Base-by-base conservation (phyloP, 2,329 filamentous ascomycete species). In the Sporothrix sp. region DNA sequence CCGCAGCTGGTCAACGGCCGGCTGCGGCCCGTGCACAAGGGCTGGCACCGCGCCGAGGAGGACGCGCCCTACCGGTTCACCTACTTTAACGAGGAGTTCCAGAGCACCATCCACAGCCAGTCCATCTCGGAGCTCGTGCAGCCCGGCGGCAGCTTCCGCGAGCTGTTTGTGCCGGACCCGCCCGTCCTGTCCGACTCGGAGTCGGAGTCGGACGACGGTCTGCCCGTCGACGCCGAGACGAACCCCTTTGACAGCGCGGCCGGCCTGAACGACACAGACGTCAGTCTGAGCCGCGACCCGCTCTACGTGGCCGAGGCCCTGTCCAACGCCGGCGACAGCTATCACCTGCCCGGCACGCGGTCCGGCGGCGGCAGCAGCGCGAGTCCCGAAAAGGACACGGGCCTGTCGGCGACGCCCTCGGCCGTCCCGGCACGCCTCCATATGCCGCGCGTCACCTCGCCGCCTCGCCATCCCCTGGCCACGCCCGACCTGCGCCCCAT, bases 41-140 rank as follows among this genome's bases (percentile, higher is more conserved):
- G 79, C 13, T 98, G 91, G 91, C 91, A 88, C 64, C 79, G 85
- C 35, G 82, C 87, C 48, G 87, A 93, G 56, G 90, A 95, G 54
- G 91, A 96, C 57, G 81, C 84, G 0, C 93, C 93, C 0, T 97
- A 94, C 65, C 80, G 93, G 23, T 98, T 96, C 65, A 97, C 93
- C 0, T 98, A 98, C 66, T 98, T 98, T 74, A 97, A 97, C 65
- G 93, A 97, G 63, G 88, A 95, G 56, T 88, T 97, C 51, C 85
- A 88, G 60, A 94, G 87, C 65, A 98, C 93, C 0, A 94, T 98
- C 55, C 93, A 98, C 66, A 93, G 89, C 54, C 87, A 95, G 66
- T 93, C 85, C 0, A 95, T 98, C 52, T 95, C 89, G 2, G 93
- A 96, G 64, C 76, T 98, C 18, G 78, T 94, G 8, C 89, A 95